Base-by-base conservation (phyloP, 805 yeast genomes). In the Yamadazyma phyllophila region DNA sequence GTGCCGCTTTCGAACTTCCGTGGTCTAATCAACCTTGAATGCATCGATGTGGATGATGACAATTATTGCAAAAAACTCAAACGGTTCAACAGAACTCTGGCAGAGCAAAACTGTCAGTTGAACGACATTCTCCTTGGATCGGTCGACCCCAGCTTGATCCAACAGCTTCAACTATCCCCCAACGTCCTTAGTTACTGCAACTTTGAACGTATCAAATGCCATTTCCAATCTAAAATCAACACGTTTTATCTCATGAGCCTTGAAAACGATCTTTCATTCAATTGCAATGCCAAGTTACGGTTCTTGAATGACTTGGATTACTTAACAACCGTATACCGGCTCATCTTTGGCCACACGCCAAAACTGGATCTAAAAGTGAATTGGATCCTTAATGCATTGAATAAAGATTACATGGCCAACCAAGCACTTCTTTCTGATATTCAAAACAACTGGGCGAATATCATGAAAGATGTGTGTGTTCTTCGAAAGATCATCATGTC, bases 301-400 rank as follows among this genome's bases (percentile, higher is more conserved):
- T 58, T 56, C 43, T 44, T 56, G n/a, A 47, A 38, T 15, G 52
- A 56, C 36, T 46, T 57, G 20, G 61, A 56, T 16, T 41, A 49
- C 20, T 43, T 58, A 20, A 36, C 36, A 16, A 47, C 46, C 36
- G 43, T 58, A 5, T 58, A 57, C 37, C 24, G 24, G 15, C 35
- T 55, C 13, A 38, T 56, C 1, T 58, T 57, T 43, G 45, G 50
- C 36, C 55, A 47, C 11, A 9, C 9, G 3, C 54, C 61, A 8
- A 31, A 43, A 7, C 40, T 44, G 26, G 55, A 56, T 12, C 35
- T 56, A 36, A 56, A 52, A 41, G 44, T 54, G 9, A 50, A 57
- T 20, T 58, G 62, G 62, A 48, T 57, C 2, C 46, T 58, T 41
- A 53, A 49, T 32, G 50, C 56, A 9, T 44, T 58, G 38, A 50